phyloP scores from a whole-genome alignment of 805 yeast species.

The Saturnispora hagleri region DNA sequence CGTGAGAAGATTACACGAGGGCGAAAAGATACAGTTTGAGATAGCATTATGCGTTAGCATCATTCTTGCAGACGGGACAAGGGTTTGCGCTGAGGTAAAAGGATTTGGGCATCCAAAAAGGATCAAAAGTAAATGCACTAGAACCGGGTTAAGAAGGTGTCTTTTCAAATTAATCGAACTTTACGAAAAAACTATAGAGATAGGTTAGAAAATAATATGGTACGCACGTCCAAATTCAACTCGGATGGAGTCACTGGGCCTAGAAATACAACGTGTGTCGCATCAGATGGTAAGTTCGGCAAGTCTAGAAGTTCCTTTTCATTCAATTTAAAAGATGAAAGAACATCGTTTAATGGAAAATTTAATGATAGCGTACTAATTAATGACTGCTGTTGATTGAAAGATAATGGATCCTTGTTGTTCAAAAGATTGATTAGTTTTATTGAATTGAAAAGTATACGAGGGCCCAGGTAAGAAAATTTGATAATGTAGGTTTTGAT shows the following conservation, averaged over 20 bases:
- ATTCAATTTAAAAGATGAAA: background rate
- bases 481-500: background rate
- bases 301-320: background rate
- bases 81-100: background rate
- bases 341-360: background rate
- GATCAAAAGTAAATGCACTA: background rate
- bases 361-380: background rate
- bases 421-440: conserved; percentile 1
- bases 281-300: background rate
- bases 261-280: background rate
- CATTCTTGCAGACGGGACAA: conserved; percentile 3
- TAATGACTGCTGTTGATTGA: background rate
- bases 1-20: background rate
- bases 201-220: background rate
- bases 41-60: background rate
- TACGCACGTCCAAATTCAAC: background rate
- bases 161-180: conserved; percentile 3
- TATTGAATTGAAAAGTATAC: background rate
- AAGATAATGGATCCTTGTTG: background rate
- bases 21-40: background rate
- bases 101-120: background rate
- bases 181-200: conserved; percentile 2
- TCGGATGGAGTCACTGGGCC: background rate
- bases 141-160: background rate
- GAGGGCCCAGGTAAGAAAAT: background rate